Percentiles rank a stretch among this genome's conserved stretches.
Conservation (phyloP, 805 yeast species). For the Debaryomyces castellii region DNA sequence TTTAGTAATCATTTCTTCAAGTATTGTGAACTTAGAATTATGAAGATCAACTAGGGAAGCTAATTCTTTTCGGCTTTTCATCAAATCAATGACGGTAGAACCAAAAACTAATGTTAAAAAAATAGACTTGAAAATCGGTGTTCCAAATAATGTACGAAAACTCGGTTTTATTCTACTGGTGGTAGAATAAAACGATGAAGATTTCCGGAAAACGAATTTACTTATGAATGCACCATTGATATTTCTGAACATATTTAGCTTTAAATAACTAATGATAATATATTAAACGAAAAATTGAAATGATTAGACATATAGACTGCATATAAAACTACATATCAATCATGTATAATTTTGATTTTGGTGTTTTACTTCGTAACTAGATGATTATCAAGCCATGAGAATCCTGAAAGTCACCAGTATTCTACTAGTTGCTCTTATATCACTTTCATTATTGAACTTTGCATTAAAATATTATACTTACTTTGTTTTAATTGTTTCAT, state of each 20-base stretch:
- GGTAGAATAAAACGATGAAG: neutral
- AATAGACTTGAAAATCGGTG: slow-evolving; percentile 38
- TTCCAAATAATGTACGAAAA: slow-evolving; percentile 24
- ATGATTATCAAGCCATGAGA: slow-evolving; percentile 19
- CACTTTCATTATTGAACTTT: slow-evolving; percentile 33
- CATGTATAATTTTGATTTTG: neutral
- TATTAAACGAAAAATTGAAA: neutral
- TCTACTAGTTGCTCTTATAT: slow-evolving; percentile 29
- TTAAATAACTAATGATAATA: no score
- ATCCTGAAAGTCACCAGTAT: slow-evolving; percentile 35
- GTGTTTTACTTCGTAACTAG: neutral
- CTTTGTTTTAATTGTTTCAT: slow-evolving; percentile 32
- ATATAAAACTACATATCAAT: neutral
- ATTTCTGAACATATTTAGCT: neutral
- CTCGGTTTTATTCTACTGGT: slow-evolving; percentile 11
- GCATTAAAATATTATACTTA: slow-evolving; percentile 37
- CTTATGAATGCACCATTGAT: neutral
- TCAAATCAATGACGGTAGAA: slow-evolving; percentile 48
- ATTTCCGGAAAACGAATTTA: neutral
- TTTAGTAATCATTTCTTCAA: slow-evolving; percentile 29
- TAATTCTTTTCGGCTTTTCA: slow-evolving; percentile 43
- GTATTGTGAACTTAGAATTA: slow-evolving; percentile 29
- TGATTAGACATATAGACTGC: neutral
- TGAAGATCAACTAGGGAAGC: slow-evolving; percentile 44
- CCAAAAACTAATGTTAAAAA: slow-evolving; percentile 39